phyloP scores from a whole-genome alignment of 306 rosid genomes.

The Amphicarpaea edgeworthii region DNA sequence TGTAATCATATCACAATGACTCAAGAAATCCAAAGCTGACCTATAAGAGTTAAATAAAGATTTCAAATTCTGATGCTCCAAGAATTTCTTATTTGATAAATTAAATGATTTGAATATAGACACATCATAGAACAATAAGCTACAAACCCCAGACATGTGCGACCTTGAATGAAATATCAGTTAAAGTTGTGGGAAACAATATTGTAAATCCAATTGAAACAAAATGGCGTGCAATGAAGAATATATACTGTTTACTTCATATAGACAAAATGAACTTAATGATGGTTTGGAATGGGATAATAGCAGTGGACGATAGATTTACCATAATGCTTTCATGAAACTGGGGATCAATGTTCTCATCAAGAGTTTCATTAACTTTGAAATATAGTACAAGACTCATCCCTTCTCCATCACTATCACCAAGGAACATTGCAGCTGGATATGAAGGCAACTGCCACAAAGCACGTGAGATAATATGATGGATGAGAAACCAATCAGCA shows the following conservation, averaged over 20 bases:
- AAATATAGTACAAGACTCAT: constrained; percentile 88
- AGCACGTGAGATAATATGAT: constrained; percentile 32
- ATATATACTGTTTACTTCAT: background rate
- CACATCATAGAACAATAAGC: background rate
- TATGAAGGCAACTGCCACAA: constrained; percentile 84
- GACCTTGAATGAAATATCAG: background rate
- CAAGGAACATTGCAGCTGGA: constrained; percentile 92
- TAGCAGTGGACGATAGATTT: background rate
- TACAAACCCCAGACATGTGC: background rate
- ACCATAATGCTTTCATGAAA: constrained; percentile 88
- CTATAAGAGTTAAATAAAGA: background rate
- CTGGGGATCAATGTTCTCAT: constrained; percentile 69
- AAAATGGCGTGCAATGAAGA: background rate
- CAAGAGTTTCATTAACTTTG: constrained; percentile 71
- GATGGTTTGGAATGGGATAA: background rate
- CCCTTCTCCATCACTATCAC: constrained; percentile 94
- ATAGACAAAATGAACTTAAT: constrained; percentile 17
- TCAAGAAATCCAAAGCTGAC: background rate
- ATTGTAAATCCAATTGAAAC: background rate
- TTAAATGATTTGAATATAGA: background rate
- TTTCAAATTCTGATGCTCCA: background rate
- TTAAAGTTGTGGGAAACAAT: background rate
- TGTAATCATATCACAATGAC: background rate
- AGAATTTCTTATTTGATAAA: background rate
- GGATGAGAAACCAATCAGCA: constrained; percentile 40